These are phyloP conservation scores for Periconia macrospinosa DNA, from an alignment of 2,329 filamentous ascomycete genomes.

Conservation along the genomic window DNA sequence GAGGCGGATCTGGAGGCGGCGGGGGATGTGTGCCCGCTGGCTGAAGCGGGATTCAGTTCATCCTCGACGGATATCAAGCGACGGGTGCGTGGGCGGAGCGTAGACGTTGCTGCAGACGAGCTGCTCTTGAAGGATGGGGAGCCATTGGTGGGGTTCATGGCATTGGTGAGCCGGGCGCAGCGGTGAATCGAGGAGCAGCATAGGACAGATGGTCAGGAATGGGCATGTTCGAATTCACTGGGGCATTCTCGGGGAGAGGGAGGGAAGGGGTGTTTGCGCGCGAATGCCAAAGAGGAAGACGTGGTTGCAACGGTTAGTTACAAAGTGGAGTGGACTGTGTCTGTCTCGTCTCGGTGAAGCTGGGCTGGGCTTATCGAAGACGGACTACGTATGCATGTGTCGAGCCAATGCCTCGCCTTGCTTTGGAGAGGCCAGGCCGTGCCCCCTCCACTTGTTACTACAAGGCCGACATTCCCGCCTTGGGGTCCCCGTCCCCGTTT, in stretches of 20 bases:
- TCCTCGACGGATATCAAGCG: conserved; percentile 54
- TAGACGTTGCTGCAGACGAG: conserved; percentile 40
- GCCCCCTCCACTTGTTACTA: conserved; percentile 7
- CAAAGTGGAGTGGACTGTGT: no score
- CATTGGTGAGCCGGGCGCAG: conserved; percentile 36
- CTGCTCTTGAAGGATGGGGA: conserved; percentile 44
- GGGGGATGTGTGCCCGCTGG: conserved; percentile 43
- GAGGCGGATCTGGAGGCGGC: conserved; percentile 44
- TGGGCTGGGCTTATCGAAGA: conserved; percentile 15
- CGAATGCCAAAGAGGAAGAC: neutral
- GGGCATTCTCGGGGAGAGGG: conserved; percentile 22
- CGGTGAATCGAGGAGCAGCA: conserved; percentile 39
- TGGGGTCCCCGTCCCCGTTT: conserved; percentile 1
- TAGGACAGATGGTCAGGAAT: conserved; percentile 34
- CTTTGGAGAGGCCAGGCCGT: conserved; percentile 11
- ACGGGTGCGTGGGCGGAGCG: conserved; percentile 50
- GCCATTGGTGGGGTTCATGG: conserved; percentile 46
- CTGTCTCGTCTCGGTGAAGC: conserved; percentile 4
- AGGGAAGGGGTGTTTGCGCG: conserved; percentile 7
- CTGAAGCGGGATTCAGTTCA: conserved; percentile 40
- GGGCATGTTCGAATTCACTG: conserved; percentile 35
- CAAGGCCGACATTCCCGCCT: conserved; percentile 12
- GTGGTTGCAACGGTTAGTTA: neutral
- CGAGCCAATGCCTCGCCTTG: conserved; percentile 5
- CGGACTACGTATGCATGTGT: conserved; percentile 10